Percentiles rank a stretch among this genome's conserved stretches.
phyloP scores from a whole-genome alignment of 768 basidiomycete genomes.

The Russula lepida region DNA sequence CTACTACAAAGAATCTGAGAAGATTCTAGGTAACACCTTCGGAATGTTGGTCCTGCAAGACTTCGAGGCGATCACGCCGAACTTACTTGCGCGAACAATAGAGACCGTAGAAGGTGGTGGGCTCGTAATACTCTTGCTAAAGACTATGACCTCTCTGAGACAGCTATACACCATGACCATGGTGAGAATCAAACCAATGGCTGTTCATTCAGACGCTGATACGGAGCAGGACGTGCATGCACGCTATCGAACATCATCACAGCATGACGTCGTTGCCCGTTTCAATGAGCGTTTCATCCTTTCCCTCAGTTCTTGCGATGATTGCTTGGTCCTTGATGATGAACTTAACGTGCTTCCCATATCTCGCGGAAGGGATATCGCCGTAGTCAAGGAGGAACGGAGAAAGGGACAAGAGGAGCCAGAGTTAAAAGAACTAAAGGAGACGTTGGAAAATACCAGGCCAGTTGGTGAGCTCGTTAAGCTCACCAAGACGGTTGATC shows the following conservation, averaged over 20 bases:
- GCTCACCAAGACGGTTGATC: constrained; percentile 86
- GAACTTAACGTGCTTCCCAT: constrained; percentile 97
- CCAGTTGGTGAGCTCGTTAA: constrained; percentile 85
- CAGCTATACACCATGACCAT: constrained; percentile 90
- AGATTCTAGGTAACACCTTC: constrained; percentile 94
- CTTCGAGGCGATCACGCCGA: constrained; percentile 97
- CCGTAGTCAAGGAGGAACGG: constrained; percentile 44
- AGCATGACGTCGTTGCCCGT: constrained; percentile 81
- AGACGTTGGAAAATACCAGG: constrained; percentile 70
- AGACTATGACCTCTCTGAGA: constrained; percentile 88
- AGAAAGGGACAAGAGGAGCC: constrained; percentile 46
- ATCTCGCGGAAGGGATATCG: constrained; percentile 90
- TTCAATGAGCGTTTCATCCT: constrained; percentile 99
- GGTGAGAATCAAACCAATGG: constrained; percentile 28
- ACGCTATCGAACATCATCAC: constrained; percentile 86
- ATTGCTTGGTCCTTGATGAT: constrained; percentile 93
- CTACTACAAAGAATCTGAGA: constrained; percentile 96
- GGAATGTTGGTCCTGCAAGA: constrained; percentile 97
- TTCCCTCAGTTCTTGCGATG: constrained; percentile 86
- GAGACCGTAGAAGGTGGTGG: constrained; percentile 98
- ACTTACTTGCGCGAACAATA: constrained; percentile 90
- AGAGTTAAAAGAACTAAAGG: constrained; percentile 72
- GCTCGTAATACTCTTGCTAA: constrained; percentile 77
- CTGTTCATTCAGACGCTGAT: neutral
- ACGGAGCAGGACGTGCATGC: constrained; percentile 82